Evolutionary conservation across 2,329 filamentous ascomycete species (phyloP).

Genomic region (Ophioceras dolichostomum): DNA sequence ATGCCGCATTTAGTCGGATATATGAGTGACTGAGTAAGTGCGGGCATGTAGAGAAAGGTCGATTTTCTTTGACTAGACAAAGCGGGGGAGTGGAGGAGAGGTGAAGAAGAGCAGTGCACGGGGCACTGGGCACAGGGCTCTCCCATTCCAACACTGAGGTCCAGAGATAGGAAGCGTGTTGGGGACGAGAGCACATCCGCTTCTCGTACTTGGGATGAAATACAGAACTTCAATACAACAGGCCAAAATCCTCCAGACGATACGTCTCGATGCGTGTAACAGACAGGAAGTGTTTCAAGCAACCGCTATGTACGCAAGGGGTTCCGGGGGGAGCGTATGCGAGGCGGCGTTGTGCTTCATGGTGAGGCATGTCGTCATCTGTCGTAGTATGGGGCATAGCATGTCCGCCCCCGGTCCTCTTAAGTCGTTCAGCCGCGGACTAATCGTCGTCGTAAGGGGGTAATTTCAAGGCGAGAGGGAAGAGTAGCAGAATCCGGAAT

Average conservation of each 20-base stretch:
- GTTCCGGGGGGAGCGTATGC: too few species aligned
- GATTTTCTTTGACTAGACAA: too few species aligned
- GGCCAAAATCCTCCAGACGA: background rate
- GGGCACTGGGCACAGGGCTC: background rate
- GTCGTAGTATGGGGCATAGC: too few species aligned
- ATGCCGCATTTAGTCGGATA: too few species aligned
- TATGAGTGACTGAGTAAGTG: too few species aligned
- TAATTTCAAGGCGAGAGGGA: background rate
- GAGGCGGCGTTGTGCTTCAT: too few species aligned
- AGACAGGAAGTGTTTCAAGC: too few species aligned
- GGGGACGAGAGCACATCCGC: background rate
- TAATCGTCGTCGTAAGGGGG: background rate
- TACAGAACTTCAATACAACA: background rate
- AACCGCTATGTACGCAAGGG: too few species aligned
- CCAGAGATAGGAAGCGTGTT: too few species aligned
- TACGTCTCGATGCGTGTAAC: too few species aligned
- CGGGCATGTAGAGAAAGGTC: too few species aligned
- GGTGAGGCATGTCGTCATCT: background rate
- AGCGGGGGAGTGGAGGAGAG: background rate
- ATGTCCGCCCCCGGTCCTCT: too few species aligned
- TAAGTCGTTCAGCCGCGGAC: background rate
- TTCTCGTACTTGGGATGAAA: background rate
- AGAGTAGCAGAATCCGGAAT: slow-evolving; percentile 4
- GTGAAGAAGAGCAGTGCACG: background rate
- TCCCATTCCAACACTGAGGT: background rate